Evolutionary conservation across 2,329 filamentous ascomycete species (phyloP).

Genomic region (Ophiocordyceps camponoti-floridani): DNA sequence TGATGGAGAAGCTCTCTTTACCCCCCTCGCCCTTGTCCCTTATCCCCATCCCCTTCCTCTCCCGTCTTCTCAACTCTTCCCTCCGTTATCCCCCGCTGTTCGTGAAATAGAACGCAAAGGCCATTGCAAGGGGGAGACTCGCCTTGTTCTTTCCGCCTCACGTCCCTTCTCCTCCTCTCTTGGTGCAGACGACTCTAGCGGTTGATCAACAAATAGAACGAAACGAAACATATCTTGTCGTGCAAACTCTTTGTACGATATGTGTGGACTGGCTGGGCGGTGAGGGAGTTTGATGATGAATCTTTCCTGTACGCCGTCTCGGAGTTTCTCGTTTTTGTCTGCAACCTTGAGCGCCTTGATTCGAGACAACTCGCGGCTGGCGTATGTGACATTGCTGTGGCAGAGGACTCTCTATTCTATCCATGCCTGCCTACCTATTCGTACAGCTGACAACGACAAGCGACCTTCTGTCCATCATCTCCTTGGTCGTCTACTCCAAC

Average conservation of each 20-base stretch:
- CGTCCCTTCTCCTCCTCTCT: neutral
- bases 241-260: neutral
- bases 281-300: neutral
- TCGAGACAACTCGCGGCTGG: too few relatives aligned
- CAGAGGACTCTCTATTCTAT: too few relatives aligned
- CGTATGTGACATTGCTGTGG: too few relatives aligned
- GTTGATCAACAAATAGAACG: neutral
- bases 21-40: neutral
- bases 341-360: too few relatives aligned
- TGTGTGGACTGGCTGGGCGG: neutral
- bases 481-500: too few relatives aligned
- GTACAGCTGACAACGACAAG: too few relatives aligned
- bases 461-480: too few relatives aligned
- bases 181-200: neutral
- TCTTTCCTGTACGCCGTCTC: neutral
- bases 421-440: too few relatives aligned
- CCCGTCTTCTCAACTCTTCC: neutral
- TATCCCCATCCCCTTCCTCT: neutral
- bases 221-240: neutral
- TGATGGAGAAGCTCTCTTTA: constrained; percentile 20
- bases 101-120: neutral
- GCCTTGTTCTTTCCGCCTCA: neutral
- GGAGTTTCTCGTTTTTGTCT: neutral
- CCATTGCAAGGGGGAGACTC: neutral
- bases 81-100: neutral